phyloP scores from a whole-genome alignment of 192 early-diverging fungal genomes.

The Chytriomyces confervae region DNA sequence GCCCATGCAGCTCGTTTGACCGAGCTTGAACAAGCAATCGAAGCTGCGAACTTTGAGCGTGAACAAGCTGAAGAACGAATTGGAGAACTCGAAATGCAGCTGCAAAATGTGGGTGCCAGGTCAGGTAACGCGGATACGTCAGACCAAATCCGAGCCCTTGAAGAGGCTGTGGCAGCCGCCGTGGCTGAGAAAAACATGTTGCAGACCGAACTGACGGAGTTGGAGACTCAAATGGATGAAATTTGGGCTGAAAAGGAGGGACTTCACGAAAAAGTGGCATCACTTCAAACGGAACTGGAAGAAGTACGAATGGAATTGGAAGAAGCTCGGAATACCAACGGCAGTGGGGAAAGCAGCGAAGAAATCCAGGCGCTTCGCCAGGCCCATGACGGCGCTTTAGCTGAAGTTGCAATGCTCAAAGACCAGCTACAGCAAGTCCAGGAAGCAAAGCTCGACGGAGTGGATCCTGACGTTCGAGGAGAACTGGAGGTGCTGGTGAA shows the following conservation, averaged over 20 bases:
- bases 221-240: not conserved
- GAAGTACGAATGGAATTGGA: not conserved
- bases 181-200: conserved; percentile 5
- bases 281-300: conserved; percentile 10
- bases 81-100: not conserved
- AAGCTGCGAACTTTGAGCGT: conserved; percentile 5
- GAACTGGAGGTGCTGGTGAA: conserved; percentile 12
- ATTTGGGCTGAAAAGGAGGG: conserved; percentile 7
- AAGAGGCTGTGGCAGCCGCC: not conserved
- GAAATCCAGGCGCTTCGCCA: not conserved
- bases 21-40: conserved; percentile 24
- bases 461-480: not conserved
- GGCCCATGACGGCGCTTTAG: not conserved
- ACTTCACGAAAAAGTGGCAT: not conserved
- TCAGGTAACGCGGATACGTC: not conserved
- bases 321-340: not conserved
- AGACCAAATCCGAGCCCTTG: not conserved
- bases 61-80: conserved; percentile 19
- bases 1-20: not conserved
- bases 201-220: not conserved
- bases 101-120: not conserved
- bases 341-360: too few relatives aligned
- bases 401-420: conserved; percentile 11
- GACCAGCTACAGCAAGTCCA: conserved; percentile 11
- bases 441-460: not conserved